Conservation (phyloP, 192 early-diverging fungal genomes). For the Allomyces macrogynus region DNA sequence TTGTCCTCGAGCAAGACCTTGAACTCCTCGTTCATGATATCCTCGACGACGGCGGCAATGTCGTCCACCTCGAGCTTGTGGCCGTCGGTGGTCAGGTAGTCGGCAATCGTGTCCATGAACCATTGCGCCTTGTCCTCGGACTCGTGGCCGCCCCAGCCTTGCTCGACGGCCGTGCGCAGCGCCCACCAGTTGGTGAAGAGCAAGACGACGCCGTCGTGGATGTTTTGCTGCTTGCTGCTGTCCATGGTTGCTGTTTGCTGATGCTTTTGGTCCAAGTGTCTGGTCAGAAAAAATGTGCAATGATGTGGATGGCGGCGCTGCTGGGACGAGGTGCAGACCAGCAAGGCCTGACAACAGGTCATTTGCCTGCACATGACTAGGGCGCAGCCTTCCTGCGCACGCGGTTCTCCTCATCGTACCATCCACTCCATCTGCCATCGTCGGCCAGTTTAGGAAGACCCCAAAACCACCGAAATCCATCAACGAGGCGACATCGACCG, state of each 20-base stretch:
- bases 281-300: not conserved
- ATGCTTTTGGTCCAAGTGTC: not conserved
- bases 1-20: conserved; percentile 1
- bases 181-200: conserved; percentile 4
- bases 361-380: not conserved
- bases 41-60: conserved; percentile 1
- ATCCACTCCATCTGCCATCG: too few species aligned
- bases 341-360: too few species aligned
- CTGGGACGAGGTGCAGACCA: not conserved
- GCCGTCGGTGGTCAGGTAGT: conserved; percentile 1
- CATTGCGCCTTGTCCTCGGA: conserved; percentile 3
- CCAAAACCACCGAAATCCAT: too few species aligned
- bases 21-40: conserved; percentile 5
- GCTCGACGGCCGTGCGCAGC: conserved; percentile 3
- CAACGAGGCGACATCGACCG: too few species aligned
- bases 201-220: conserved; percentile 1
- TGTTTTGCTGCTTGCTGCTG: too few species aligned
- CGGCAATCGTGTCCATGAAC: conserved; percentile 5
- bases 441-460: too few species aligned
- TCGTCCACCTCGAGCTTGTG: conserved; percentile 1
- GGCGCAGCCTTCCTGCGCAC: too few species aligned
- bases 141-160: conserved; percentile 5
- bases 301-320: too few species aligned
- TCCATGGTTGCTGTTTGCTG: too few species aligned
- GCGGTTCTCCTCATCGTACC: too few species aligned